A percentile compares a stretch with the other conserved stretches of the same genome.
Conservation (phyloP, 2,329 filamentous ascomycete species). For the Tolypocladium amazonense region DNA sequence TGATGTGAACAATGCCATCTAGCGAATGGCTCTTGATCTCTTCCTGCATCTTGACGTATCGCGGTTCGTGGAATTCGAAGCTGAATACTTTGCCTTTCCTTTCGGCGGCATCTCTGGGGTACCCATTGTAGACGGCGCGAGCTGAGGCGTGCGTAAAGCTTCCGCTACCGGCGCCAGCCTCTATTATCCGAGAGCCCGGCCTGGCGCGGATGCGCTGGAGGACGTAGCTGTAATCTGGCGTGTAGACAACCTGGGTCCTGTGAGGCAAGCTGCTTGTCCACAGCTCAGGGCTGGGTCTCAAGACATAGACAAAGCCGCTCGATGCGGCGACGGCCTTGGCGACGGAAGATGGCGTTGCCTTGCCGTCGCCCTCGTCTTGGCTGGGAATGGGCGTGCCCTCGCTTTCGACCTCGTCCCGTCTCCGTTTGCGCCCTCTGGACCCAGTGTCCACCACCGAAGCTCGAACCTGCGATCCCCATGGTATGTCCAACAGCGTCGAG, state of each 20-base stretch:
- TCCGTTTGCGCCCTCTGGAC: slow-evolving; percentile 66
- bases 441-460: slow-evolving; percentile 88
- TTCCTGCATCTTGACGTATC: slow-evolving; percentile 56
- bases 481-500: slow-evolving; percentile 62
- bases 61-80: slow-evolving; percentile 69
- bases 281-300: slow-evolving; percentile 70
- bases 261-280: slow-evolving; percentile 76
- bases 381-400: slow-evolving; percentile 30
- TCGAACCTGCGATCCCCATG: slow-evolving; percentile 86
- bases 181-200: slow-evolving; percentile 64
- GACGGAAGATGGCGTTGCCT: slow-evolving; percentile 17
- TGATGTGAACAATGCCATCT: slow-evolving; percentile 55
- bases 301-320: slow-evolving; percentile 67
- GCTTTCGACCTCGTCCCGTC: slow-evolving; percentile 30
- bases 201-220: slow-evolving; percentile 64
- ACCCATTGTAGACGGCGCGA: slow-evolving; percentile 66
- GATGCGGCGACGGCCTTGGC: slow-evolving; percentile 43
- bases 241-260: slow-evolving; percentile 78
- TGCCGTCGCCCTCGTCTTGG: slow-evolving; percentile 22
- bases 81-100: slow-evolving; percentile 63
- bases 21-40: slow-evolving; percentile 62
- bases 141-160: slow-evolving; percentile 75
- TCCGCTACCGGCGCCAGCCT: slow-evolving; percentile 72
- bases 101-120: slow-evolving; percentile 34
- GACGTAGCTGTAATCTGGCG: slow-evolving; percentile 77